Evolutionary conservation across 2,329 filamentous ascomycete genomes (phyloP).

Genomic region (Ophiognomonia clavigignenti-juglandacearum): DNA sequence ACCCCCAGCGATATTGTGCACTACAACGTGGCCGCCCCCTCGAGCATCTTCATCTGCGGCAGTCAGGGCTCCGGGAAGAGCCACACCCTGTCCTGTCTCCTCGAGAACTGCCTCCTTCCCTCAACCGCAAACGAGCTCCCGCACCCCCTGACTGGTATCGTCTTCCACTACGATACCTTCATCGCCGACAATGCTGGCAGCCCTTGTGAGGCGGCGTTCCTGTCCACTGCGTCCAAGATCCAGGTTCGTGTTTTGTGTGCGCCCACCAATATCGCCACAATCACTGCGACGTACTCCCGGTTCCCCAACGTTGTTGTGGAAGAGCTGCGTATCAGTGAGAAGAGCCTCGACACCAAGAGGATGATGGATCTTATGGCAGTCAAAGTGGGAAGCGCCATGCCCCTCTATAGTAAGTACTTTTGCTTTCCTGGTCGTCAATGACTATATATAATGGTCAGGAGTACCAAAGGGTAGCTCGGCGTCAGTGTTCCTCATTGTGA

Average conservation of each 20-base stretch:
- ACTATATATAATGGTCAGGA: too few species aligned
- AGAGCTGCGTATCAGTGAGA: conserved; percentile 44
- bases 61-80: conserved; percentile 62
- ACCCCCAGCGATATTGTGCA: conserved; percentile 31
- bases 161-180: conserved; percentile 62
- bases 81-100: conserved; percentile 51
- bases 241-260: conserved; percentile 50
- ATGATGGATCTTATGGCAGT: conserved; percentile 59
- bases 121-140: conserved; percentile 40
- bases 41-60: conserved; percentile 59
- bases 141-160: conserved; percentile 51
- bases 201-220: conserved; percentile 56
- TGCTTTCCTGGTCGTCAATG: background rate
- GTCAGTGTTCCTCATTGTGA: conserved; percentile 55
- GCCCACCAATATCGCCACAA: conserved; percentile 42
- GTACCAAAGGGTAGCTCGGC: conserved; percentile 20
- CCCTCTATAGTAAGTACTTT: conserved; percentile 41
- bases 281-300: conserved; percentile 35
- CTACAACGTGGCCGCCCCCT: conserved; percentile 45
- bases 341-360: conserved; percentile 49
- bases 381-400: conserved; percentile 31
- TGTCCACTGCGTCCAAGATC: conserved; percentile 39
- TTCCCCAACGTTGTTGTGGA: conserved; percentile 45
- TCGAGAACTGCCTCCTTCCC: conserved; percentile 52
- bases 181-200: conserved; percentile 40